Evolutionary conservation across 257 asterid genomes (phyloP).

Genomic region (Paulownia fortunei): DNA sequence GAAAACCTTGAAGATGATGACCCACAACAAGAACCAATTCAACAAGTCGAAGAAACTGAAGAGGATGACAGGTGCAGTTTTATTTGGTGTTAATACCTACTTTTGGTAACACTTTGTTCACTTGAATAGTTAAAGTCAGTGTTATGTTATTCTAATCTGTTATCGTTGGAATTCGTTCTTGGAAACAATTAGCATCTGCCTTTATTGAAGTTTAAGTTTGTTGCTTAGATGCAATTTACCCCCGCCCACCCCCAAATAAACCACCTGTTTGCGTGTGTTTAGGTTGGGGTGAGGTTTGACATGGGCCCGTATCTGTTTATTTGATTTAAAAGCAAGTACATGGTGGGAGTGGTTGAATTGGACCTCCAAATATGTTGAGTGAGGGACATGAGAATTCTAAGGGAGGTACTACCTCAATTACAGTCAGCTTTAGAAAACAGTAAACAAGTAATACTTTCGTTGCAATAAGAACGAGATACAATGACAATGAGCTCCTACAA

Average conservation of each 20-base stretch:
- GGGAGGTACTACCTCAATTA: too few species aligned
- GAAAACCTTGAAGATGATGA: slow-evolving; percentile 44
- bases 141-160: too few species aligned
- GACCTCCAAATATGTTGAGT: too few species aligned
- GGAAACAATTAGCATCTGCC: not conserved
- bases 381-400: too few species aligned
- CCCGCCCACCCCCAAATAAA: too few species aligned
- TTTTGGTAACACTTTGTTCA: not conserved
- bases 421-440: too few species aligned
- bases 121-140: not conserved
- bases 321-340: not conserved
- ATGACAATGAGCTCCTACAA: too few species aligned
- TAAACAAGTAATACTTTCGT: too few species aligned
- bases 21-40: slow-evolving; percentile 30
- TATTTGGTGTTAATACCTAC: not conserved
- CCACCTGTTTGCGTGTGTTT: not conserved
- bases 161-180: not conserved
- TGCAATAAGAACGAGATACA: too few species aligned
- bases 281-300: not conserved
- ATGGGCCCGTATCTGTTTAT: not conserved
- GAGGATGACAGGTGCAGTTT: slow-evolving; percentile 76
- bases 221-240: not conserved
- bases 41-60: slow-evolving; percentile 43
- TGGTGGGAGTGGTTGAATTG: too few species aligned
- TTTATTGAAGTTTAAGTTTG: not conserved